Percentiles rank a stretch among this genome's conserved stretches.
Conservation (phyloP, 2,329 filamentous ascomycete species). For the Trichocomaceae sp. region DNA sequence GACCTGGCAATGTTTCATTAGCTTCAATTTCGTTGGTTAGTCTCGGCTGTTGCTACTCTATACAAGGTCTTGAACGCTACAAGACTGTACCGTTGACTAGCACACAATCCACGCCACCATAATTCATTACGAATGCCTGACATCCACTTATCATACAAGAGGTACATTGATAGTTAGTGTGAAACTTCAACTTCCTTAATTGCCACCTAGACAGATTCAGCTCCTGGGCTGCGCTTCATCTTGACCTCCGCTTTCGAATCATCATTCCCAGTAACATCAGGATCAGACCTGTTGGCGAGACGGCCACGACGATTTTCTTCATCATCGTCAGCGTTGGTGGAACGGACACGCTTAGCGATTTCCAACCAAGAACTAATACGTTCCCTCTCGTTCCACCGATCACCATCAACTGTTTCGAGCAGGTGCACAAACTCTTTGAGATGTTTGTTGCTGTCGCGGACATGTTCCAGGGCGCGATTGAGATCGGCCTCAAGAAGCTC, state of each 20-base stretch:
- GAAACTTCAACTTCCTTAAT: not conserved
- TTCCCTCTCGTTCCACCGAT: not conserved
- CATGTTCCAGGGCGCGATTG: not conserved
- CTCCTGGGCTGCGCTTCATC: not conserved
- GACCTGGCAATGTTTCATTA: slow-evolving; percentile 48
- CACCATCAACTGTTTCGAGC: not conserved
- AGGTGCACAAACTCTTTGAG: not conserved
- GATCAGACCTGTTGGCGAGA: not conserved
- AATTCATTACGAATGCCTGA: not conserved
- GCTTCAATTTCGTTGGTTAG: no score
- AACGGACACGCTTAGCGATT: not conserved
- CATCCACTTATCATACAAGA: not conserved
- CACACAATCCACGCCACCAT: not conserved
- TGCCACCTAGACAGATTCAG: not conserved
- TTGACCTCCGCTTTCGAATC: not conserved
- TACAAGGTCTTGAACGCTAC: not conserved
- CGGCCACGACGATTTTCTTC: not conserved
- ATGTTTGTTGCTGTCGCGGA: not conserved
- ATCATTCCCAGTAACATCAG: not conserved
- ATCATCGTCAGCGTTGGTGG: not conserved
- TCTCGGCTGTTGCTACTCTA: no score
- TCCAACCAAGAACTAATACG: not conserved
- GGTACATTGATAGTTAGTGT: not conserved
- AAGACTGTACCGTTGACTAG: not conserved
- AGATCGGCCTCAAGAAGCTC: slow-evolving; percentile 2